Evolutionary conservation across 805 yeast species (phyloP).

Genomic region (Schwanniomyces sp.): DNA sequence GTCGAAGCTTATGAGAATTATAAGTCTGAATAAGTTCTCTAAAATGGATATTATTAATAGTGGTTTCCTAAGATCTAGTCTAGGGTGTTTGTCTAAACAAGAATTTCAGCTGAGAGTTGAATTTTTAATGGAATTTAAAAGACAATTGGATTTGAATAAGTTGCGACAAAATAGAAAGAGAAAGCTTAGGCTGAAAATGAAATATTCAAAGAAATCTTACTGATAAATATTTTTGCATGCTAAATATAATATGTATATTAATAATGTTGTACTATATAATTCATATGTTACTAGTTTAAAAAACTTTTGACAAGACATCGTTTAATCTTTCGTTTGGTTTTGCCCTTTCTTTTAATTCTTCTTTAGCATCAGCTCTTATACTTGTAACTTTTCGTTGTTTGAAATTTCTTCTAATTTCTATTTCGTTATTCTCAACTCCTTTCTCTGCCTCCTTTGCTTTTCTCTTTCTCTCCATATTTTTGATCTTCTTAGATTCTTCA

Average conservation of each 20-base stretch:
- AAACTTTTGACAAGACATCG: conserved; percentile 53
- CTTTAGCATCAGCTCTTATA: conserved; percentile 62
- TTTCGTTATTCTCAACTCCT: conserved; percentile 16
- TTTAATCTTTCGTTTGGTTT: conserved; percentile 41
- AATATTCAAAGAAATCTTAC: background rate
- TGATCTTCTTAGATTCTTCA: conserved; percentile 80
- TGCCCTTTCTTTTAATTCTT: conserved; percentile 41
- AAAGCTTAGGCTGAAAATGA: background rate
- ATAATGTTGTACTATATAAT: conserved; percentile 1
- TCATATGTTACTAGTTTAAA: conserved; percentile 26
- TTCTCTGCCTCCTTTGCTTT: conserved; percentile 21
- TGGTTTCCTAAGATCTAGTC: conserved; percentile 18
- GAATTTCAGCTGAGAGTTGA: conserved; percentile 34
- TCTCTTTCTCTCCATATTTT: conserved; percentile 58
- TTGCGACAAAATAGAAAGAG: conserved; percentile 4
- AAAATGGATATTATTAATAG: conserved; percentile 29
- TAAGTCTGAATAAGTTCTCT: conserved; percentile 24
- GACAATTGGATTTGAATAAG: conserved; percentile 1
- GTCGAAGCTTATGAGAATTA: conserved; percentile 28
- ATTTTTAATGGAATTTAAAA: conserved; percentile 18
- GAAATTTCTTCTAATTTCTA: conserved; percentile 56
- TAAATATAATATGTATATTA: conserved; percentile 2
- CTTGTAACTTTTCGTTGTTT: conserved; percentile 69
- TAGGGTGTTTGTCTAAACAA: conserved; percentile 23
- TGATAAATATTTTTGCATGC: background rate